Evolutionary conservation across 345 rosid species (phyloP).

Genomic region (Moringa oleifera): DNA sequence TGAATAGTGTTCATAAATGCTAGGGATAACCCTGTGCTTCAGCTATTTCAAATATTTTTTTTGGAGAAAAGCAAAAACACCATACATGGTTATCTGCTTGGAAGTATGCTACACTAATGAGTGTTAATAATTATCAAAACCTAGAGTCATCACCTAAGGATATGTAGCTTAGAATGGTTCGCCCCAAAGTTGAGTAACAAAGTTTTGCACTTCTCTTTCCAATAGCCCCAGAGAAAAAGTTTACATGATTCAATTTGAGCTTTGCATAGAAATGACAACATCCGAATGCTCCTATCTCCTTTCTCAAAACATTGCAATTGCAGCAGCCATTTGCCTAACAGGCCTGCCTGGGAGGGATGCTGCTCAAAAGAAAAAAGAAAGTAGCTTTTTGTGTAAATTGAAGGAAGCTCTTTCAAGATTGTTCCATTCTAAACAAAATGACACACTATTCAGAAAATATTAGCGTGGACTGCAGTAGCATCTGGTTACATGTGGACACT

Average conservation of each 20-base stretch:
- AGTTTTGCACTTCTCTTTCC: background rate
- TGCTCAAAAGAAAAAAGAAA: no score
- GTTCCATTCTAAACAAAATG: no score
- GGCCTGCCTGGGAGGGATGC: no score
- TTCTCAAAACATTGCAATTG: no score
- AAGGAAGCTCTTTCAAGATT: no score
- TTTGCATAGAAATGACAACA: no score
- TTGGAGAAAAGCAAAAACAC: background rate
- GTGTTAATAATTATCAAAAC: background rate
- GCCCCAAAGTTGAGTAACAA: background rate
- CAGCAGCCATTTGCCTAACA: no score
- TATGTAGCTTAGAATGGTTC: background rate
- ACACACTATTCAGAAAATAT: no score
- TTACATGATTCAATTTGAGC: background rate
- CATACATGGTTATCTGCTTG: background rate
- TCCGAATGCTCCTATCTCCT: background rate
- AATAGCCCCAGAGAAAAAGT: background rate
- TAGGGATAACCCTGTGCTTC: background rate
- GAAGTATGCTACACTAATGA: no score
- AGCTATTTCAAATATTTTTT: background rate
- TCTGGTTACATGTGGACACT: background rate
- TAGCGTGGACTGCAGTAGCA: no score
- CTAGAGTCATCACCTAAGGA: background rate
- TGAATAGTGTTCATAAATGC: background rate
- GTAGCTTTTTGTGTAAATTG: no score